phyloP scores from a whole-genome alignment of 2,329 filamentous ascomycete species.

The Monilinia fructicola region DNA sequence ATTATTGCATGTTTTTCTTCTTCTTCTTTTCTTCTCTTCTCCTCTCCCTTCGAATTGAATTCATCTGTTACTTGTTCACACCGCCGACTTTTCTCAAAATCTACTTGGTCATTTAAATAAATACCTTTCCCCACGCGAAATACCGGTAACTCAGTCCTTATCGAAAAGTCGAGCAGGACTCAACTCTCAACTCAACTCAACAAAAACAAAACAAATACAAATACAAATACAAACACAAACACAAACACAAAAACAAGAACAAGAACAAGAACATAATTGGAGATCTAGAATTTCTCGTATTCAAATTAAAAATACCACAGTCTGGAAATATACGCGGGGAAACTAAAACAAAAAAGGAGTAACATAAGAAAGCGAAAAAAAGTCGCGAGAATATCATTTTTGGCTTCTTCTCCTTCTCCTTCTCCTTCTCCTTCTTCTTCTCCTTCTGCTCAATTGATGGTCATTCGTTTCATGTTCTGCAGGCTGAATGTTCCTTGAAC shows the following conservation, averaged over 20 bases:
- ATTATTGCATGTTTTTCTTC: not conserved
- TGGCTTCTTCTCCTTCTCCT: conserved; percentile 22
- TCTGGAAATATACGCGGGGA: conserved; percentile 3
- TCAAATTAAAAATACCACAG: conserved; percentile 2
- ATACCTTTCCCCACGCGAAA: conserved; percentile 5
- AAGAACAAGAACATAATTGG: not conserved
- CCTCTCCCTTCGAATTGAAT: not conserved
- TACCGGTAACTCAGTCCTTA: conserved; percentile 1
- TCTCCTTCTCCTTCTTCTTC: too few species aligned
- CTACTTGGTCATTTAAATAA: not conserved
- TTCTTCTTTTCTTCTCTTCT: too few species aligned
- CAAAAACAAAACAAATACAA: too few species aligned
- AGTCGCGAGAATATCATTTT: conserved; percentile 16
- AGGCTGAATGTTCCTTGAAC: conserved; percentile 34
- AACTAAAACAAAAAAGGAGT: conserved; percentile 4
- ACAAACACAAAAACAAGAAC: too few species aligned
- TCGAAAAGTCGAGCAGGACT: conserved; percentile 17
- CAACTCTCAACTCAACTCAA: not conserved
- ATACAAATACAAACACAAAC: too few species aligned
- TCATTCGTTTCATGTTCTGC: conserved; percentile 39
- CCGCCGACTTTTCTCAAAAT: not conserved
- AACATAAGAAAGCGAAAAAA: not conserved
- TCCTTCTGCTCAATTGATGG: conserved; percentile 30
- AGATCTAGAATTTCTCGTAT: conserved; percentile 16
- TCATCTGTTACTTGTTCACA: not conserved